Conservation (phyloP, 1,139 yeast genomes). For the Blastobotrys raffinosifermentans region DNA sequence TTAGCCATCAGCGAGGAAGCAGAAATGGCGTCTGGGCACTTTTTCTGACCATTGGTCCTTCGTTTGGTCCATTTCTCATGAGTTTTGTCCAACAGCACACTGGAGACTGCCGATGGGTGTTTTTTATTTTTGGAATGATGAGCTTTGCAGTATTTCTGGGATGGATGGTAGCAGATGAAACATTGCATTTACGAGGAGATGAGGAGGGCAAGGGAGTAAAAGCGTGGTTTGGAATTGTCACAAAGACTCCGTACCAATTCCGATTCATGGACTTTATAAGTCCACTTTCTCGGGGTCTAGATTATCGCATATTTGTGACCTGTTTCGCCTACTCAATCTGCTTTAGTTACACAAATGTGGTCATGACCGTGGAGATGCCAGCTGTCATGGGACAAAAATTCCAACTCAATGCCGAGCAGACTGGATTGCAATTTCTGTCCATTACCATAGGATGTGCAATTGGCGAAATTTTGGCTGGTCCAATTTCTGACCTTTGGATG, state of each 20-base stretch:
- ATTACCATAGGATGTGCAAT: conserved; percentile 27
- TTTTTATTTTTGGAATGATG: conserved; percentile 12
- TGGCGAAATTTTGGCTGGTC: conserved; percentile 30
- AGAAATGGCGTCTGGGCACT: conserved; percentile 20
- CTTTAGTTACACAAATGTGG: conserved; percentile 28
- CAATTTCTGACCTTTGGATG: conserved; percentile 31
- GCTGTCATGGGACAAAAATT: conserved; percentile 25
- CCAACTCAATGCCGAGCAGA: conserved; percentile 24
- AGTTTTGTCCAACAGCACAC: conserved; percentile 18
- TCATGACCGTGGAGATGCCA: conserved; percentile 29
- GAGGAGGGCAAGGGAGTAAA: conserved; percentile 1
- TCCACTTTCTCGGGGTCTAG: conserved; percentile 5
- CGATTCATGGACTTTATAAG: background rate
- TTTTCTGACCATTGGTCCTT: conserved; percentile 17
- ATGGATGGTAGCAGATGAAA: conserved; percentile 13
- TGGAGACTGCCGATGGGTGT: conserved; percentile 13
- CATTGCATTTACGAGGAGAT: conserved; percentile 14
- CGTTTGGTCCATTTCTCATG: conserved; percentile 17
- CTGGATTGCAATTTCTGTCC: conserved; percentile 28
- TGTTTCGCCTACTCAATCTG: conserved; percentile 25
- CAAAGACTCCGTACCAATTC: background rate
- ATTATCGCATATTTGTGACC: conserved; percentile 14
- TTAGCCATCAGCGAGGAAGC: conserved; percentile 16
- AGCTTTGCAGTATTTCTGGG: conserved; percentile 9
- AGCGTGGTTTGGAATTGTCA: conserved; percentile 3